Conservation (phyloP, 225 moss, liverwort and hornwort species). For the Polytrichum formosum region DNA sequence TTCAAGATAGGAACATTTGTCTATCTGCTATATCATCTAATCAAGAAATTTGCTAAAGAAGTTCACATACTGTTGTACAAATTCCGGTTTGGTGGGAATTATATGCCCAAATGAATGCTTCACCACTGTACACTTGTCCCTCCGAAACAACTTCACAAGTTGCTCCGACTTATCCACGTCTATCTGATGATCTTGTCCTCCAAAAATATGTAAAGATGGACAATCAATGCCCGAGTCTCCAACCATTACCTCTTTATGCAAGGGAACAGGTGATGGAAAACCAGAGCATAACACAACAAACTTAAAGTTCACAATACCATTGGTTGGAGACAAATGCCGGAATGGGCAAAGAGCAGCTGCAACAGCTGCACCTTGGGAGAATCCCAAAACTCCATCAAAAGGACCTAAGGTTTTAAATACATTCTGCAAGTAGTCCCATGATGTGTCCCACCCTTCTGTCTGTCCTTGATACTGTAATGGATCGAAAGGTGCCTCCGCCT, state of each 20-base stretch:
- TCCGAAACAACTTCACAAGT: constrained; percentile 45
- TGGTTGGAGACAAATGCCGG: constrained; percentile 6
- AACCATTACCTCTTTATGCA: constrained; percentile 15
- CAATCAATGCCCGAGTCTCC: constrained; percentile 40
- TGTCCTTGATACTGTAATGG: constrained; percentile 64
- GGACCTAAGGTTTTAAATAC: constrained; percentile 68
- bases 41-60: constrained; percentile 47
- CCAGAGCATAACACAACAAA: constrained; percentile 93
- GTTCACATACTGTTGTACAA: constrained; percentile 53
- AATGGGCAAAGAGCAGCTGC: constrained; percentile 67
- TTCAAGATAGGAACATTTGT: too few relatives aligned
- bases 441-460: constrained; percentile 73
- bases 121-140: constrained; percentile 44
- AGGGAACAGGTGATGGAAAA: constrained; percentile 52
- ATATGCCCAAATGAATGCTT: constrained; percentile 77
- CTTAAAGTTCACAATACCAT: constrained; percentile 34
- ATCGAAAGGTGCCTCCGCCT: constrained; percentile 15
- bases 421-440: constrained; percentile 61
- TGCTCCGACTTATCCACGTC: constrained; percentile 47
- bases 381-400: constrained; percentile 89
- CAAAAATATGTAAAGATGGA: constrained; percentile 86
- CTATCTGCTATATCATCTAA: not conserved
- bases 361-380: constrained; percentile 93
- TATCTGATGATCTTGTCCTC: constrained; percentile 75
- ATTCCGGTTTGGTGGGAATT: constrained; percentile 65